A percentile compares a stretch with the other conserved stretches of the same genome.
Conservation (phyloP, 805 yeast genomes). For the Geotrichum ghanense region DNA sequence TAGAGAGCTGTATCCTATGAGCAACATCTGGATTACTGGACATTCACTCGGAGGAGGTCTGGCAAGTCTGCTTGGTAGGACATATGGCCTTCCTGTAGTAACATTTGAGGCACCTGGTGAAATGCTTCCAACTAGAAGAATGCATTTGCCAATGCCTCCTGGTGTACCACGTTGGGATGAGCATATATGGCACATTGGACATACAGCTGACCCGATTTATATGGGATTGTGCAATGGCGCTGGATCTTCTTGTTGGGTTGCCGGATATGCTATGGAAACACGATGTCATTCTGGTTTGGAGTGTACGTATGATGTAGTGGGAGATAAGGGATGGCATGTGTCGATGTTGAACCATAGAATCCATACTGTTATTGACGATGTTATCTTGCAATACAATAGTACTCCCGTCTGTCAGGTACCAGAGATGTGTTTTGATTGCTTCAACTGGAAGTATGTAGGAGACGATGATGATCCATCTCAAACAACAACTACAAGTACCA, state of each 20-base stretch:
- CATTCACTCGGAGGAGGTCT: slow-evolving; percentile 92
- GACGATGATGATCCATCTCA: slow-evolving; percentile 4
- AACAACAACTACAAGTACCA: background rate
- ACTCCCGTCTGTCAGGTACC: slow-evolving; percentile 66
- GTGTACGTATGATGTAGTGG: slow-evolving; percentile 82
- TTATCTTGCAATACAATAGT: slow-evolving; percentile 58
- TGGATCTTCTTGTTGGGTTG: slow-evolving; percentile 75
- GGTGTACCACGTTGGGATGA: slow-evolving; percentile 70
- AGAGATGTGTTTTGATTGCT: slow-evolving; percentile 83
- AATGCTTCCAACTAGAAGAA: slow-evolving; percentile 62
- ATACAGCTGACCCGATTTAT: slow-evolving; percentile 92
- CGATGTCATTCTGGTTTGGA: slow-evolving; percentile 84
- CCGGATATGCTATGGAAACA: slow-evolving; percentile 96
- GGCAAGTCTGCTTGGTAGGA: slow-evolving; percentile 70
- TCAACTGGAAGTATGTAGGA: slow-evolving; percentile 66
- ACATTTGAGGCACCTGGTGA: slow-evolving; percentile 94
- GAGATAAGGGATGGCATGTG: slow-evolving; percentile 85
- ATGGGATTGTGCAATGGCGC: slow-evolving; percentile 97
- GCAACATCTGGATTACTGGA: slow-evolving; percentile 84
- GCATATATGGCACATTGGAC: slow-evolving; percentile 90
- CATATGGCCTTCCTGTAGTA: slow-evolving; percentile 83
- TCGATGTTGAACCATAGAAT: slow-evolving; percentile 81
- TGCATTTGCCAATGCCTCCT: slow-evolving; percentile 90
- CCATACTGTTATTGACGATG: slow-evolving; percentile 78
- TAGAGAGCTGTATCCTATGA: slow-evolving; percentile 48